Percentiles rank a stretch among this genome's conserved stretches.
Conservation (phyloP, 768 basidiomycete species). For the Lentinula edodes region DNA sequence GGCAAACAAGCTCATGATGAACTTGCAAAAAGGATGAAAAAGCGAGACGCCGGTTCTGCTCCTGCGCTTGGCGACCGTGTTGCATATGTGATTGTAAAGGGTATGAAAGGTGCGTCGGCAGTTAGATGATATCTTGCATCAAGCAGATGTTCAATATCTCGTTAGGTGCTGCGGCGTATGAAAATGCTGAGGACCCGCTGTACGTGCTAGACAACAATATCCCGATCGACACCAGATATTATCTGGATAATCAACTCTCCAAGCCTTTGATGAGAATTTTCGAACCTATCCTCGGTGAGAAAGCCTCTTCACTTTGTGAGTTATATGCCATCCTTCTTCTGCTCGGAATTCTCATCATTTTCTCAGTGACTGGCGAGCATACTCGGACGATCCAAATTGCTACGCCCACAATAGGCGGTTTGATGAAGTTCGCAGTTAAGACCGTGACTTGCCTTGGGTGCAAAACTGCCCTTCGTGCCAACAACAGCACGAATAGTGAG, state of each 20-base stretch:
- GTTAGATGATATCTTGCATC: neutral
- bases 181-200: constrained; percentile 97
- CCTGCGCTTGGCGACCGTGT: constrained; percentile 98
- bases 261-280: constrained; percentile 98
- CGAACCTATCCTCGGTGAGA: constrained; percentile 94
- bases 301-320: constrained; percentile 77
- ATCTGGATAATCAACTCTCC: constrained; percentile 95
- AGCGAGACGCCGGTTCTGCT: constrained; percentile 95
- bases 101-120: constrained; percentile 66
- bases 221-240: constrained; percentile 97
- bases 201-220: constrained; percentile 98
- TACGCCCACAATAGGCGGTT: constrained; percentile 90
- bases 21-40: constrained; percentile 91
- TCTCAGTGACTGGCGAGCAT: constrained; percentile 88
- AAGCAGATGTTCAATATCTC: neutral
- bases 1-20: constrained; percentile 97
- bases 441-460: constrained; percentile 94
- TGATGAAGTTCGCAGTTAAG: constrained; percentile 99
- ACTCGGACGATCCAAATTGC: constrained; percentile 94
- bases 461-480: constrained; percentile 78
- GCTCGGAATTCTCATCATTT: constrained; percentile 5
- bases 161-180: constrained; percentile 90
- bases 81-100: constrained; percentile 97
- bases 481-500: constrained; percentile 71
- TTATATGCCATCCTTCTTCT: constrained; percentile 11